phyloP scores from a whole-genome alignment of 768 basidiomycete genomes.

The Hypsizygus marmoreus region DNA sequence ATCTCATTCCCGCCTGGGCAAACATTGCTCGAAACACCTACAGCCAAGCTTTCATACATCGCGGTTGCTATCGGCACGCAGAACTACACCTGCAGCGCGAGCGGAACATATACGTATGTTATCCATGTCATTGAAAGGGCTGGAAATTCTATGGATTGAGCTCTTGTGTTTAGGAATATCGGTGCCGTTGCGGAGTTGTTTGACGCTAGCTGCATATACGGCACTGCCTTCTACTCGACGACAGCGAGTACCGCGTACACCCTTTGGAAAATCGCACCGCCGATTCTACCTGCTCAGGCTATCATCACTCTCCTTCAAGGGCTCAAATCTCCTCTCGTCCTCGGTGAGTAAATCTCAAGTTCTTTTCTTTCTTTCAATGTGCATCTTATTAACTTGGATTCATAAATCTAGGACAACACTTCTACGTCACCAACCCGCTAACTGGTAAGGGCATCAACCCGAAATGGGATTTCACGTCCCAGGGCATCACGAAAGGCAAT shows the following conservation, averaged over 20 bases:
- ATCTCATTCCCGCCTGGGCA: conserved; percentile 30
- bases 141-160: not conserved
- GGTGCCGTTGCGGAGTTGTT: conserved; percentile 56
- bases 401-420: conserved; percentile 46
- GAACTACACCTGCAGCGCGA: conserved; percentile 53
- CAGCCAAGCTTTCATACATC: conserved; percentile 37
- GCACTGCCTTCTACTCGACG: conserved; percentile 24
- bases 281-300: conserved; percentile 4
- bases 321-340: conserved; percentile 18
- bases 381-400: not conserved
- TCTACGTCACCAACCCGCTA: conserved; percentile 51
- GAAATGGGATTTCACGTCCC: conserved; percentile 58
- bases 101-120: conserved; percentile 46
- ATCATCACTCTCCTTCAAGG: conserved; percentile 13
- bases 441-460: conserved; percentile 45
- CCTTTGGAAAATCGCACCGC: conserved; percentile 25
- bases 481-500: conserved; percentile 39
- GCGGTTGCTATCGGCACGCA: conserved; percentile 51
- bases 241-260: conserved; percentile 28
- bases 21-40: conserved; percentile 36
- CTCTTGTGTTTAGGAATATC: conserved; percentile 32
- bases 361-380: too few relatives aligned
- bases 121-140: not conserved
- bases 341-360: conserved; percentile 21
- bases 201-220: conserved; percentile 53